Percentiles rank a stretch among this genome's conserved stretches.
Conservation (phyloP, 441 rosid species). For the Syzygium malaccense region DNA sequence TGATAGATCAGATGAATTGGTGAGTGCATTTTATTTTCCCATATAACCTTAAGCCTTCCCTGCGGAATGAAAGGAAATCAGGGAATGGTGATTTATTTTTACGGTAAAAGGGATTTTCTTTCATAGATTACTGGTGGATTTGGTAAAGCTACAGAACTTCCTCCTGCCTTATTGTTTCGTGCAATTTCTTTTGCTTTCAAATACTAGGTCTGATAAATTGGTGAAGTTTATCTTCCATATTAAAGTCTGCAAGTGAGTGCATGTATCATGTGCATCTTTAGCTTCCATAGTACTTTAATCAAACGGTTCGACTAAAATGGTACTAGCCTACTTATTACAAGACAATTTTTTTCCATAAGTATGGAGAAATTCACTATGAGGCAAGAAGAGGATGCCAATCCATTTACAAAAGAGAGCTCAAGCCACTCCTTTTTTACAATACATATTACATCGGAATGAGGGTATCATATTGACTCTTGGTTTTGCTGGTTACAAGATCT, state of each 20-base stretch:
- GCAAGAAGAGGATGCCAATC: not conserved
- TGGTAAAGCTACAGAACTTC: not conserved
- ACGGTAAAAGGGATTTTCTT: not conserved
- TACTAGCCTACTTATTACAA: not conserved
- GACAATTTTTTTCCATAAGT: not conserved
- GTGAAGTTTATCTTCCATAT: not conserved
- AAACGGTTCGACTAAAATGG: not conserved
- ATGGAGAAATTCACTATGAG: not conserved
- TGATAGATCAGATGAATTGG: slow-evolving; percentile 77
- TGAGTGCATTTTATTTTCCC: slow-evolving; percentile 14
- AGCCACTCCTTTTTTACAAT: not conserved
- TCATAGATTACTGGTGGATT: not conserved
- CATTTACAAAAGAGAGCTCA: not conserved
- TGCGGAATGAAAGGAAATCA: not conserved
- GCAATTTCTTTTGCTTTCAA: not conserved
- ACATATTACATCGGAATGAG: not conserved
- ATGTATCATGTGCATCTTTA: not conserved
- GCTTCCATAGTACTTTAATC: not conserved
- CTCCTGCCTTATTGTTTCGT: not conserved
- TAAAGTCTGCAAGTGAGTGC: not conserved
- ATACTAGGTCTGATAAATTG: not conserved
- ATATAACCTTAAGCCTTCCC: not conserved
- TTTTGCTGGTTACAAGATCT: not conserved
- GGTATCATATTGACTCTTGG: not conserved
- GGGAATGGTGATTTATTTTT: not conserved